These are phyloP conservation scores for Bipolaris bicolor DNA, from an alignment of 2,329 filamentous ascomycete species.

Conservation along the genomic window DNA sequence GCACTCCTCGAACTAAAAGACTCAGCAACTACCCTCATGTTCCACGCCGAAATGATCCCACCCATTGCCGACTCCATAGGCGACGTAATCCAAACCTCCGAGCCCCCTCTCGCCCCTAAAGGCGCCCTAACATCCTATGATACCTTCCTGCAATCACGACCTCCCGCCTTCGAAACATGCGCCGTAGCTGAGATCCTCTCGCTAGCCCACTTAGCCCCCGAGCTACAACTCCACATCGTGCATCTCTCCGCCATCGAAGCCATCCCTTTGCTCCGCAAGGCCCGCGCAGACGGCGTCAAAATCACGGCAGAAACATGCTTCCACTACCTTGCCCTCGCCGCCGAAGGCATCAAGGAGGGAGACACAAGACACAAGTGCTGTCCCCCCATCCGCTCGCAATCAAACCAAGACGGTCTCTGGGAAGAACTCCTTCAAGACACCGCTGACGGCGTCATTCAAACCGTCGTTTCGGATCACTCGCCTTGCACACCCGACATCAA, in stretches of 20 bases:
- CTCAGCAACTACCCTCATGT: slow-evolving; percentile 91
- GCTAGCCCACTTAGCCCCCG: slow-evolving; percentile 78
- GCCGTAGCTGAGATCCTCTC: slow-evolving; percentile 87
- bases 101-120: slow-evolving; percentile 71
- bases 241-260: slow-evolving; percentile 89
- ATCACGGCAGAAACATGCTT: slow-evolving; percentile 96
- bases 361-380: slow-evolving; percentile 96
- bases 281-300: slow-evolving; percentile 74
- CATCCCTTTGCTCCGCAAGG: slow-evolving; percentile 78
- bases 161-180: slow-evolving; percentile 87
- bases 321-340: slow-evolving; percentile 86
- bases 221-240: slow-evolving; percentile 88
- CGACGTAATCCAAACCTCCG: slow-evolving; percentile 73
- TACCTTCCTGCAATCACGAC: slow-evolving; percentile 90
- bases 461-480: slow-evolving; percentile 93
- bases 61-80: slow-evolving; percentile 80
- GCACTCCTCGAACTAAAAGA: slow-evolving; percentile 83
- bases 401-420: slow-evolving; percentile 88
- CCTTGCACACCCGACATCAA: slow-evolving; percentile 96
- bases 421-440: slow-evolving; percentile 66
- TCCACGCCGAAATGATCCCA: slow-evolving; percentile 98
- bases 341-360: slow-evolving; percentile 80
- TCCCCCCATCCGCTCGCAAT: slow-evolving; percentile 81
- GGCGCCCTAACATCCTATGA: slow-evolving; percentile 79
- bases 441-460: slow-evolving; percentile 80